A percentile compares a stretch with the other conserved stretches of the same genome.
phyloP scores from a whole-genome alignment of 1,284 basidiomycete species.

The Pulchroboletus neoregius region DNA sequence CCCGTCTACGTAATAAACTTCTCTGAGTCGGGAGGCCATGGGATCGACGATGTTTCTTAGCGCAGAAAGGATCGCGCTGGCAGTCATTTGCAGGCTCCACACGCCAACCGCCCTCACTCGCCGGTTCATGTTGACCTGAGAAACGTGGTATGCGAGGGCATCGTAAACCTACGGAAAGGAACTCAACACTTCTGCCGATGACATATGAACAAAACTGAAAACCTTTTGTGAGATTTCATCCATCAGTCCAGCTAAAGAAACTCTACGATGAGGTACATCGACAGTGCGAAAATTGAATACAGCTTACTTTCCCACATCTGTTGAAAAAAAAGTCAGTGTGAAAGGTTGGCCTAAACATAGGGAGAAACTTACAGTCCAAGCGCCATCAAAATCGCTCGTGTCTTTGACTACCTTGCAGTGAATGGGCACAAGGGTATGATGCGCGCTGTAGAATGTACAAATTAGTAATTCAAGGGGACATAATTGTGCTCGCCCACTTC shows the following conservation, averaged over 20 bases:
- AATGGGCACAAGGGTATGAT: conserved; percentile 88
- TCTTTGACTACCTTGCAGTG: conserved; percentile 82
- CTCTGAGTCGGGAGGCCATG: conserved; percentile 44
- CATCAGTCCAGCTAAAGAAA: conserved; percentile 65
- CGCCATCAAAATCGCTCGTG: conserved; percentile 79
- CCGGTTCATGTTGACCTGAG: conserved; percentile 81
- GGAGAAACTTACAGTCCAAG: conserved; percentile 72
- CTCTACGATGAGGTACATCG: conserved; percentile 16
- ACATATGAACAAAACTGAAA: conserved; percentile 7
- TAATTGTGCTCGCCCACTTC: conserved; percentile 60
- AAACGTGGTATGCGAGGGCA: conserved; percentile 89
- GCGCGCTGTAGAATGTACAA: conserved; percentile 52
- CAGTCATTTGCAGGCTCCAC: conserved; percentile 76
- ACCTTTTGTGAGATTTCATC: conserved; percentile 79
- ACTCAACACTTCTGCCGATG: conserved; percentile 5
- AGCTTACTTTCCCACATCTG: conserved; percentile 83
- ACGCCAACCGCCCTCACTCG: conserved; percentile 83
- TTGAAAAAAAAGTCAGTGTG: conserved; percentile 3
- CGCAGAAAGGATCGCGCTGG: conserved; percentile 58
- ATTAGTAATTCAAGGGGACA: conserved; percentile 16
- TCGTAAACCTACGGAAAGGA: conserved; percentile 63
- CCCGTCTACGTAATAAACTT: conserved; percentile 39
- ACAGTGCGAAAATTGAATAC: not conserved
- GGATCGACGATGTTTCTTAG: conserved; percentile 57
- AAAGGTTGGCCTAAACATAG: not conserved